Percentiles rank a stretch among this genome's conserved stretches.
Evolutionary conservation across 805 yeast genomes (phyloP).

Genomic region (Starmerella riodocensis): DNA sequence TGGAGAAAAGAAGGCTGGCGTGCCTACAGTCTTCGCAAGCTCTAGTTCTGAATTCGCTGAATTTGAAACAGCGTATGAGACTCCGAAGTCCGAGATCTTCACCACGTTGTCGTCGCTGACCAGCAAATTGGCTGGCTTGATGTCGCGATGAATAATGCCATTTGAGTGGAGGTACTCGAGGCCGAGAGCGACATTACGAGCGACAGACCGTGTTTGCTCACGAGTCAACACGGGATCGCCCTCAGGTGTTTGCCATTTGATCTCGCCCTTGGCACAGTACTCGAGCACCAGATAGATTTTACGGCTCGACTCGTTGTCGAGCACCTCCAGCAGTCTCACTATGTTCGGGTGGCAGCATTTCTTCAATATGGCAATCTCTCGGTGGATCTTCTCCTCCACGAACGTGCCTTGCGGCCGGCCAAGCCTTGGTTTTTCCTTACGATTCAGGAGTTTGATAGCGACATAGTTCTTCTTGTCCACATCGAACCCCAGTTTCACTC

Average conservation of each 20-base stretch:
- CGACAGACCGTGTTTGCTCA: constrained; percentile 52
- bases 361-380: constrained; percentile 88
- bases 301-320: constrained; percentile 70
- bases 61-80: constrained; percentile 53
- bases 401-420: constrained; percentile 36
- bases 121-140: constrained; percentile 84
- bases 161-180: constrained; percentile 80
- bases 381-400: constrained; percentile 59
- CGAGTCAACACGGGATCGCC: constrained; percentile 59
- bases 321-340: constrained; percentile 72
- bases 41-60: constrained; percentile 54
- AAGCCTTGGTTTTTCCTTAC: constrained; percentile 45
- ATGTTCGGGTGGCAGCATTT: constrained; percentile 86
- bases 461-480: constrained; percentile 43
- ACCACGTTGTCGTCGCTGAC: constrained; percentile 58
- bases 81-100: constrained; percentile 94
- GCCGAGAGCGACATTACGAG: constrained; percentile 76
- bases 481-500: constrained; percentile 81
- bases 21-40: constrained; percentile 90
- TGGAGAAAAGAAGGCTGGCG: constrained; percentile 94
- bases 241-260: constrained; percentile 52
- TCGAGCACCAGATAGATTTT: constrained; percentile 85
- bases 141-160: constrained; percentile 74
- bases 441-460: constrained; percentile 87
- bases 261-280: constrained; percentile 81